Base-by-base conservation (phyloP, 371 early-diverging fungal species). In the Mortierella sp. region DNA sequence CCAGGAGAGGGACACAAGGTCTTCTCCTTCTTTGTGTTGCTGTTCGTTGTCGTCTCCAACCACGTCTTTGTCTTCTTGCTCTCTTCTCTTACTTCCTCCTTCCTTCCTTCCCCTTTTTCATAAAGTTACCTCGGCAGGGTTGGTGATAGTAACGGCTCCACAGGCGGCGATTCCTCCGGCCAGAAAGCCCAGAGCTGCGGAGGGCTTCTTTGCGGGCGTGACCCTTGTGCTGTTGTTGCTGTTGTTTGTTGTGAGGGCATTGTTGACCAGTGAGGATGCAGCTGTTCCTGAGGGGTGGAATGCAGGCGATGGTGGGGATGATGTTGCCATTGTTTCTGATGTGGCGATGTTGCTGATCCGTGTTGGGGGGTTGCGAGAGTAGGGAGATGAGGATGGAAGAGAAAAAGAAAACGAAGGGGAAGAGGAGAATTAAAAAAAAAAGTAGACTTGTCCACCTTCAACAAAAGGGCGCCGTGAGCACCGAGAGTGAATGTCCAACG, bases 61-160 rank as follows among this genome's bases (percentile, higher is more conserved):
- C n/a, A n/a, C 43, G 43, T 40, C 43, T 40, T 40, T 40, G 43
- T 40, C 6, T 40, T 40, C 6, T 40, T 40, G 2, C 4, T 40
- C 43, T 2, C 4, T 40, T 40, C 43, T 10, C 9, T 46, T 1
- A 1, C 48, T 1, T 46, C 9, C 48, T 46, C 48, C 48, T 46
- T 13, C 48, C 48, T 46, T 13, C 13, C 1, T 11, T 40, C 43
- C 43, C 43, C 6, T 40, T 40, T 40, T 40, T 40, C 6, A 4
- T 40, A 4, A 40, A 40, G 43, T 40, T 90, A 97, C 96, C 93
- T 98, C 97, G 89, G 94, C 94, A 1, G 98, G 97, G 87, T 98
- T 98, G 28, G 97, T 96, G 80, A 98, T 94, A 5, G 98, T 98
- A 28, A 98, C 98, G 37, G 98, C 97, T 43, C 95, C 95, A 87